Evolutionary conservation across 371 early-diverging fungal genomes (phyloP), one percentile per base, ranked within the genome.

Genomic region (Apophysomyces elegans): DNA sequence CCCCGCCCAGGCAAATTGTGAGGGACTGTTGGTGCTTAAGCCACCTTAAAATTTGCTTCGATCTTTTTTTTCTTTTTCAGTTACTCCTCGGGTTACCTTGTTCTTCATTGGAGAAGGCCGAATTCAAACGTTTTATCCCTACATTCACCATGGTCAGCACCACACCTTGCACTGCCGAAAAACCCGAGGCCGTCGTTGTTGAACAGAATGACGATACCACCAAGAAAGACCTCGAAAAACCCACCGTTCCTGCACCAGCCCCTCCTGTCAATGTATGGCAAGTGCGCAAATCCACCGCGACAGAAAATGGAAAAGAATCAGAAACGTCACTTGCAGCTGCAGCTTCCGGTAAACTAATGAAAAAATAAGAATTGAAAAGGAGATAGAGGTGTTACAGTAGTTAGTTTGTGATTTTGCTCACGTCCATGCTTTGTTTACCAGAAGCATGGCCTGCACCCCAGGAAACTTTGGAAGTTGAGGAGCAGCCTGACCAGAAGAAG

Each of bases 241-340:
- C 72, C 56, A 67, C 65, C 6, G 64, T 83, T 21, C 80, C 80
- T 26, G 83, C 83, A 46, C 83, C 84, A 26, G 76, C 79, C 56
- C 85, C 87, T 56, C 70, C 81, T 44, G 84, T 83, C 62, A 87
- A 82, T 73, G 76, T 81, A 57, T 87, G 87, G 87, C 78, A 83
- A 61, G 82, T 74, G 32, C 77, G 80, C 58, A 78, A 72, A 63
- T 72, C 78, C 18, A 71, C 74, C 38, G 58, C 64, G 37, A 58
- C 62, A 68, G 67, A 46, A 35, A 66, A 66, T 58, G 62, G 59
- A 36, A 65, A 50, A 50, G 54, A n/a, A n/a, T 50, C 54, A 9
- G 54, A 50, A 50, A 50, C 54, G 9, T 26, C 54, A 26, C 54
- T 50, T 21, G 54, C 54, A 50, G 54, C 54, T 50, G 54, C 54